Percentiles rank a stretch among this genome's conserved stretches.
Conservation (phyloP, 495 filamentous ascomycete species). For the Aspergillus panamensis region DNA sequence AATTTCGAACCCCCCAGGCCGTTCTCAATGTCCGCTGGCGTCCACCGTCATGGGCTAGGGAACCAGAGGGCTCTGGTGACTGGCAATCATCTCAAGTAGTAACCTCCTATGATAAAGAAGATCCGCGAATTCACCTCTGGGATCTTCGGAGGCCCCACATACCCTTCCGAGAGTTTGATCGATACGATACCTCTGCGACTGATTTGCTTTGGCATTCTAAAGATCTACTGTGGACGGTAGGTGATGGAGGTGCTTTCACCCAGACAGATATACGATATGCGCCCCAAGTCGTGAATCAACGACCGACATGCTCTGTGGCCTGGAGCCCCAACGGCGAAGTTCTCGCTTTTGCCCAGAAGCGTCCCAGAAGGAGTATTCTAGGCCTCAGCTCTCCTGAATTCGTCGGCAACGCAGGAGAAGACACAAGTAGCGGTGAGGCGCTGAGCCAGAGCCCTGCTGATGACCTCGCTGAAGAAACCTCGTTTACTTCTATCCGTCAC, state of each 20-base stretch:
- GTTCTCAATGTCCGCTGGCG: conserved; percentile 83
- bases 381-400: conserved; percentile 37
- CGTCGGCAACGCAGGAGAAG: conserved; percentile 30
- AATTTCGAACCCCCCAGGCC: conserved; percentile 60
- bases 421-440: conserved; percentile 40
- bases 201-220: conserved; percentile 88
- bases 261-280: conserved; percentile 87
- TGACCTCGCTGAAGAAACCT: conserved; percentile 57
- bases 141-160: conserved; percentile 84
- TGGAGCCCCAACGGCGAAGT: conserved; percentile 48
- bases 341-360: conserved; percentile 48
- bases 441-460: conserved; percentile 65
- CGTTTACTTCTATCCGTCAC: conserved; percentile 50
- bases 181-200: conserved; percentile 65
- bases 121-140: conserved; percentile 80
- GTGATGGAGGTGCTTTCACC: conserved; percentile 74
- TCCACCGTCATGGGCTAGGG: conserved; percentile 70
- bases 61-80: conserved; percentile 58
- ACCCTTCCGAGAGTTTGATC: conserved; percentile 79
- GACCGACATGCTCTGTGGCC: conserved; percentile 43
- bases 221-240: conserved; percentile 88
- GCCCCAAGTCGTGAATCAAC: conserved; percentile 67
- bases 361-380: conserved; percentile 39
- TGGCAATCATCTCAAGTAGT: conserved; percentile 67
- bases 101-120: conserved; percentile 63